Conservation (phyloP, 148 eudicot genomes). For the Oxyria digyna region DNA sequence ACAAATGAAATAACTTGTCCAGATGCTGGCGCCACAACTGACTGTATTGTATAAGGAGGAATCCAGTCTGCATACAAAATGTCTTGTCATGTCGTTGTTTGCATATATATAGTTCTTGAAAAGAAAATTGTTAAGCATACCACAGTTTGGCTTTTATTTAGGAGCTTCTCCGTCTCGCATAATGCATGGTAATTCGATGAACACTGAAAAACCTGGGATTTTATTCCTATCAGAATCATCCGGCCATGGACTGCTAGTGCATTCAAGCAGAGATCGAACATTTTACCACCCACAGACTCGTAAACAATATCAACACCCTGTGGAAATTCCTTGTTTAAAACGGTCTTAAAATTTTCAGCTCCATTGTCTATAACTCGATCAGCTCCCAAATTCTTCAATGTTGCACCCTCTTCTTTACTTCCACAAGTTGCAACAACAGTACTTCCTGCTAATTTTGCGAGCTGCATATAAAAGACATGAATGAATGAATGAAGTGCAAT, state of each 20-base stretch:
- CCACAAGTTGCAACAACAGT: slow-evolving; percentile 95
- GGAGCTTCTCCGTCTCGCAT: slow-evolving; percentile 83
- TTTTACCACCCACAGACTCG: slow-evolving; percentile 89
- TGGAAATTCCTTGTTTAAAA: slow-evolving; percentile 73
- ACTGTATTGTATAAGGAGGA: slow-evolving; percentile 76
- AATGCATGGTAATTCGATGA: slow-evolving; percentile 65
- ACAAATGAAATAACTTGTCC: no score
- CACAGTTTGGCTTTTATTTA: slow-evolving; percentile 94
- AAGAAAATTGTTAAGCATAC: slow-evolving; percentile 26
- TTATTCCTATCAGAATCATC: slow-evolving; percentile 95
- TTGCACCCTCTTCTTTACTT: slow-evolving; percentile 67
- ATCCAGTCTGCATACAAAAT: slow-evolving; percentile 56
- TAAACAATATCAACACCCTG: slow-evolving; percentile 83
- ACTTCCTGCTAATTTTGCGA: slow-evolving; percentile 93
- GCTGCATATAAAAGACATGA: slow-evolving; percentile 34
- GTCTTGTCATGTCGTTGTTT: no score
- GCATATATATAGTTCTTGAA: neutral
- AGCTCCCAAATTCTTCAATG: slow-evolving; percentile 69
- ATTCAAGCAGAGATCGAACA: slow-evolving; percentile 81
- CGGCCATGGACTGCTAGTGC: slow-evolving; percentile 78
- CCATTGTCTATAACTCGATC: slow-evolving; percentile 89
- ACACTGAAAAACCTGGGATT: slow-evolving; percentile 87
- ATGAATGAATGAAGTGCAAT: no score
- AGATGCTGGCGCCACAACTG: slow-evolving; percentile 75
- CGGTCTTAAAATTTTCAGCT: slow-evolving; percentile 69